Base-by-base conservation (phyloP, 2,329 filamentous ascomycete species). In the Hysterium pulicare region DNA sequence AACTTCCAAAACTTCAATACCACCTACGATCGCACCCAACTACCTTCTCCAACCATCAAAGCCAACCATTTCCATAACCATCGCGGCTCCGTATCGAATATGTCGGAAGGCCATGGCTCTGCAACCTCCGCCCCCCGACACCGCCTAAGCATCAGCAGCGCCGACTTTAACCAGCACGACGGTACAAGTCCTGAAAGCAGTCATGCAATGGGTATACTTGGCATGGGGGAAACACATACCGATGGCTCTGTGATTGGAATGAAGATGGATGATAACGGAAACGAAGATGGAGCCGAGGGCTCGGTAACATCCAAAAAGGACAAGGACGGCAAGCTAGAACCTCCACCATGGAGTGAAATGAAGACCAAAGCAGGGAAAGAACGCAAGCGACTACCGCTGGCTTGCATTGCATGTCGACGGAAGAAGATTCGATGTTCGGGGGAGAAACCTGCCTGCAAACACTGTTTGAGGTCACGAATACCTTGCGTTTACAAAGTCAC, bases 381-480 rank as follows among this genome's bases (percentile, higher is more conserved):
- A 66, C 81, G 93, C 40, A 97, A 97, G 68, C 79, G 93, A 33
- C 72, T 98, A 24, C 93, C 93, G 2, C 74, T 97, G 40, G 93
- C 93, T 13, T 98, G 93, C 64, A 96, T 97, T 57, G 90, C 90
- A 28, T 98, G 93, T 61, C 82, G 93, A 24, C 80, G 93, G 58
- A 98, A 98, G 73, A 98, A 98, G 74, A 97, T 98, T 50, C 83
- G 91, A 40, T 98, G 93, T 65, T 97, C 91, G 0, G 93, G 93
- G 45, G 93, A 97, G 72, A 97, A 96, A 68, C 93, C 93, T 2
- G 88, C 90, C 0, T 98, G 93, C 75, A 96, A 95, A 67, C 93
- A 97, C 69, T 97, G 93, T 62, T 76, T 94, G 45, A 82, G 90
- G 43, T 95, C 91, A 39, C 82, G 91, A 33, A 94, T 95, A 54